Base-by-base conservation (phyloP, 352 stramenopile genomes). In the Globisporangium nunn region DNA sequence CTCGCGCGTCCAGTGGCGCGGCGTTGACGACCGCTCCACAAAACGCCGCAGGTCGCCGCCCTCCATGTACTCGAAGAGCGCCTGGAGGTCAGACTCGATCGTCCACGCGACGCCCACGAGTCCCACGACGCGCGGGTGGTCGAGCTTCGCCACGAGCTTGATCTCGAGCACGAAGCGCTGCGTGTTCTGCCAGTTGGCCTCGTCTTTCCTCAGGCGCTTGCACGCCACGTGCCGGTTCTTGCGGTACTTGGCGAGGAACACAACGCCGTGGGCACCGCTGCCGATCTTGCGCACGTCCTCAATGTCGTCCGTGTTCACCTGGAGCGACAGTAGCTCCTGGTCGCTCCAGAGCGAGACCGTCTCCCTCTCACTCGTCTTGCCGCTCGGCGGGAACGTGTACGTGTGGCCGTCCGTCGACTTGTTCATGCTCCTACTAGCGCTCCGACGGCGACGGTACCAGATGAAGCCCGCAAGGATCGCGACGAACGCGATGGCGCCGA, bases 51-150 rank as follows among this genome's bases (percentile, higher is more conserved):
- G 30, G 54, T 91, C 81, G 0, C 81, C 78, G 7, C 69, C 68
- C 12, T 61, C 61, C 70, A 87, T 85, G 63, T 85, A 88, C 64
- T 88, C 78, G 45, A 87, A 86, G 1, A 91, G 54, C 7, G 69
- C 73, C 43, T 87, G 74, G 2, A 91, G 44, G 23, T 89, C 71
- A 2, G 58, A 69, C 53, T 81, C 65, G 23, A 76, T 65, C 1
- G 64, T 84, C 79, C 79, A 89, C 1, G 80, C 84, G n/a, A n/a
- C n/a, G n/a, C n/a, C n/a, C n/a, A n/a, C n/a, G n/a, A n/a, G n/a
- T n/a, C n/a, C n/a, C n/a, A n/a, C n/a, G n/a, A n/a, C n/a, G n/a
- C n/a, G n/a, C n/a, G 79, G 69, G 31, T 92, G 83, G 15, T 85
- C 65, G 3, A 93, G 66, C 30, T 61, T 57, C 0, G 75, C 63